These are phyloP conservation scores for Mycena citricolor DNA, from an alignment of 1,284 basidiomycete species.

Conservation along the genomic window DNA sequence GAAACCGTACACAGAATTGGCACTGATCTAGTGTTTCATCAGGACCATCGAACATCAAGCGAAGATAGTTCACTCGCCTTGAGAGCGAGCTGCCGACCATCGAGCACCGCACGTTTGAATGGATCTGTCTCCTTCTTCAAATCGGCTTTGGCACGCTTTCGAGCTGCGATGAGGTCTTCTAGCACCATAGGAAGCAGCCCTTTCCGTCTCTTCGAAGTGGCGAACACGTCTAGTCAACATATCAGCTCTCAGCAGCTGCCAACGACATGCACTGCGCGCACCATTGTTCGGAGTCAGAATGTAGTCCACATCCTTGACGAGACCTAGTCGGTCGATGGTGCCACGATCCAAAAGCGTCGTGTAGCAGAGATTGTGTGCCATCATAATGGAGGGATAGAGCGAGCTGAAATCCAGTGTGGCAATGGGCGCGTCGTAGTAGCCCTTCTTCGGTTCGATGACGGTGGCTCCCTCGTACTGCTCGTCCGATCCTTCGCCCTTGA, in stretches of 20 bases:
- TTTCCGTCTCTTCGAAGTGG: slow-evolving; percentile 70
- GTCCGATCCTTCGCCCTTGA: slow-evolving; percentile 85
- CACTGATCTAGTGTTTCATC: slow-evolving; percentile 71
- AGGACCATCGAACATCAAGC: not conserved
- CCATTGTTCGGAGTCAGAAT: slow-evolving; percentile 92
- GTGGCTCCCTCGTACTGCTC: slow-evolving; percentile 98
- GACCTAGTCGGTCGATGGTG: slow-evolving; percentile 73
- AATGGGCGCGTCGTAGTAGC: slow-evolving; percentile 93
- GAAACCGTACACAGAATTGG: slow-evolving; percentile 97
- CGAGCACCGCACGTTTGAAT: slow-evolving; percentile 91
- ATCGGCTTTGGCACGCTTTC: slow-evolving; percentile 91
- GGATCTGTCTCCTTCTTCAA: slow-evolving; percentile 94
- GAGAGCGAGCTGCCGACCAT: slow-evolving; percentile 90
- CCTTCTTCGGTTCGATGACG: slow-evolving; percentile 92
- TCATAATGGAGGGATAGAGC: slow-evolving; percentile 98
- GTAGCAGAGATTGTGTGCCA: slow-evolving; percentile 98
- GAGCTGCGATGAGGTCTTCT: slow-evolving; percentile 87
- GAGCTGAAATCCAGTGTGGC: slow-evolving; percentile 97
- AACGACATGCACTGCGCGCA: slow-evolving; percentile 33
- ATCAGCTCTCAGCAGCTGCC: not conserved
- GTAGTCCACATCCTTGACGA: slow-evolving; percentile 87
- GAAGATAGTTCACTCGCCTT: slow-evolving; percentile 60
- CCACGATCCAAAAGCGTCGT: slow-evolving; percentile 83
- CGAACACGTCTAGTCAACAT: slow-evolving; percentile 73
- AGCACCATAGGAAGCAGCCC: slow-evolving; percentile 89